Conservation (phyloP, 208 protist genomes). For the Crithidia expoeki region DNA sequence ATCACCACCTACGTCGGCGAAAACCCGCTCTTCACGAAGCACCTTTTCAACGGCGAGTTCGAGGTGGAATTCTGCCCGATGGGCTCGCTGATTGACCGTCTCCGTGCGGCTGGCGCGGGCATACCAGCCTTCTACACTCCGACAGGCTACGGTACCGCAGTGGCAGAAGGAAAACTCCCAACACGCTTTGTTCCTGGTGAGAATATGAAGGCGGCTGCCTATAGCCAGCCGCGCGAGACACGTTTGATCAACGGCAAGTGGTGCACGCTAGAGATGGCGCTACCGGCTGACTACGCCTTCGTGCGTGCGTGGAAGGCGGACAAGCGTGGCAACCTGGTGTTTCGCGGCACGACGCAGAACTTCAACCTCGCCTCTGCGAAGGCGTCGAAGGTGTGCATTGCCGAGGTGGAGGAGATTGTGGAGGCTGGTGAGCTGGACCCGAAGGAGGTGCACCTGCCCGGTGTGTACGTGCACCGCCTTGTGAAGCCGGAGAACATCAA, state of each 20-base stretch:
- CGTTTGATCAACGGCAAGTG: constrained; percentile 82
- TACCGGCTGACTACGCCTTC: constrained; percentile 89
- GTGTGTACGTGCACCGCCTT: constrained; percentile 93
- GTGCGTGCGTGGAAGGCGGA: constrained; percentile 95
- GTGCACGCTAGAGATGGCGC: constrained; percentile 90
- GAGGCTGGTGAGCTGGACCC: constrained; percentile 88
- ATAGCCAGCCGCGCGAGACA: constrained; percentile 69
- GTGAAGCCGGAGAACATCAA: constrained; percentile 33
- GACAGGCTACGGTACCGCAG: constrained; percentile 90
- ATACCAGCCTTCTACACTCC: constrained; percentile 96
- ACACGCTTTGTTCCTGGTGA: constrained; percentile 86
- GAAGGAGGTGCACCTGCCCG: constrained; percentile 92
- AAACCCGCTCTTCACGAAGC: constrained; percentile 90
- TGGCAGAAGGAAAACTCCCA: constrained; percentile 77
- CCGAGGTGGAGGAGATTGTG: constrained; percentile 95
- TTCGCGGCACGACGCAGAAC: constrained; percentile 91
- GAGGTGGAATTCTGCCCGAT: constrained; percentile 95
- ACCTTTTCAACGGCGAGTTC: constrained; percentile 90
- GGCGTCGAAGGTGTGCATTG: constrained; percentile 88
- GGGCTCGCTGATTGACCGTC: constrained; percentile 93
- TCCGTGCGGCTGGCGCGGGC: constrained; percentile 92
- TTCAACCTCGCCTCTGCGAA: constrained; percentile 91
- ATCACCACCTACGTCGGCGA: constrained; percentile 95
- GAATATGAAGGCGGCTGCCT: constrained; percentile 57
- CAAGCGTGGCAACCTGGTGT: constrained; percentile 61